These are phyloP conservation scores for Schizothecium vesticola DNA, from an alignment of 495 filamentous ascomycete genomes.

Conservation along the genomic window DNA sequence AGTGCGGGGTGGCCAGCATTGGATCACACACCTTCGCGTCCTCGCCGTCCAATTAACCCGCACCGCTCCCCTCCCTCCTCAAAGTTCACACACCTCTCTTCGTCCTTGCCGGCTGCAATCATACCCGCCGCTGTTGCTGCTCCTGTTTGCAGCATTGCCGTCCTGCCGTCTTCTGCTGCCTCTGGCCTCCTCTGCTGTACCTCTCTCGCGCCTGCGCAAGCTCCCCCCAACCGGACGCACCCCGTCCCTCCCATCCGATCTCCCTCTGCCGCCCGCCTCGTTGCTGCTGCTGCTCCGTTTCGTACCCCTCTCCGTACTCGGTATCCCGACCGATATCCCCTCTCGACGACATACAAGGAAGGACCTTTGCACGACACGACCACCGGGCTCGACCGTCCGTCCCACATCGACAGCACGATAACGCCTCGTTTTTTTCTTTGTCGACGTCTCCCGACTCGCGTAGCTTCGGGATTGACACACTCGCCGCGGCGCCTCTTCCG, in stretches of 20 bases:
- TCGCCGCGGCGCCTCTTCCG: constrained; percentile 1
- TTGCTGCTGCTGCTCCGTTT: constrained; percentile 9
- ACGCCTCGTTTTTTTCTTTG: background rate
- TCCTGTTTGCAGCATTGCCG: background rate
- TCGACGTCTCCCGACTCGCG: background rate
- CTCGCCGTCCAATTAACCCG: constrained; percentile 28
- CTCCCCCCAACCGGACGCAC: constrained; percentile 13
- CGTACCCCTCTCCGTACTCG: background rate
- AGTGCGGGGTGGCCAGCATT: constrained; percentile 30
- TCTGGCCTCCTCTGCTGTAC: constrained; percentile 12
- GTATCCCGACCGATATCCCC: background rate
- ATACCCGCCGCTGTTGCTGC: background rate
- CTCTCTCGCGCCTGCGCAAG: constrained; percentile 7
- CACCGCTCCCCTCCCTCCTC: constrained; percentile 22
- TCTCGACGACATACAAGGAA: background rate
- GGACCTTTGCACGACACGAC: background rate
- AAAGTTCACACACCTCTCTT: background rate
- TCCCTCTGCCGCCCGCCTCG: constrained; percentile 12
- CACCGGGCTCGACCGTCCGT: background rate
- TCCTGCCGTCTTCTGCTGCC: constrained; percentile 1
- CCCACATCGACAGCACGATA: background rate
- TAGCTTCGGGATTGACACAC: background rate
- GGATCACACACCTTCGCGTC: constrained; percentile 15
- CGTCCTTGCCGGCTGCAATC: constrained; percentile 6
- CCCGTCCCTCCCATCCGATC: background rate